These are phyloP conservation scores for Iris pallida DNA, from an alignment of 116 monocot species.

Conservation along the genomic window DNA sequence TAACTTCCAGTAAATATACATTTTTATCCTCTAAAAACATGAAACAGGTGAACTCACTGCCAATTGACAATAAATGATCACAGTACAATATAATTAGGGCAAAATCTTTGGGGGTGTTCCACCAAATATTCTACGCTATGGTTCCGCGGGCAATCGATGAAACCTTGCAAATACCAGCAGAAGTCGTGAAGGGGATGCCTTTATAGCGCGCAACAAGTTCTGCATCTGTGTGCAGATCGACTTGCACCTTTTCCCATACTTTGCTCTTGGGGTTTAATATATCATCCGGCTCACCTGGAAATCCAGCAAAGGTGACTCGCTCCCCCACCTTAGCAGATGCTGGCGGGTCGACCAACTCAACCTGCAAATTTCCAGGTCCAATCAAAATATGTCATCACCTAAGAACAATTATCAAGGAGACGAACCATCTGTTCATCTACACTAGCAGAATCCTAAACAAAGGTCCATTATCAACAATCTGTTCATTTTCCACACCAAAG, in stretches of 20 bases:
- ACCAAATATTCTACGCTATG: conserved; percentile 37
- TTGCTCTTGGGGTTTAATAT: conserved; percentile 70
- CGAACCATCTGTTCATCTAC: no score
- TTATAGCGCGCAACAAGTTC: conserved; percentile 57
- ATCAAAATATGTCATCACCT: neutral
- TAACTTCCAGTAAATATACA: no score
- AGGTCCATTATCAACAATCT: no score
- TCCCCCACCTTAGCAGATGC: conserved; percentile 62
- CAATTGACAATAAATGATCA: no score
- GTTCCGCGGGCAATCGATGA: conserved; percentile 47
- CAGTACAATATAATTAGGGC: neutral
- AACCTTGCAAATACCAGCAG: conserved; percentile 72
- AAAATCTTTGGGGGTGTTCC: neutral
- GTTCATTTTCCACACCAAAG: no score
- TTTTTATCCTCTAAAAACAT: no score
- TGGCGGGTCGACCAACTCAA: conserved; percentile 85
- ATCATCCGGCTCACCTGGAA: conserved; percentile 49
- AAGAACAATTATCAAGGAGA: no score
- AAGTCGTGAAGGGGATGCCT: conserved; percentile 58
- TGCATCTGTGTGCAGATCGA: conserved; percentile 49
- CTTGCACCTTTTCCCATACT: conserved; percentile 76
- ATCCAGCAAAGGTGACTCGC: conserved; percentile 59
- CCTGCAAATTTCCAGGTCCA: conserved; percentile 23
- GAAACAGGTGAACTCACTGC: no score
- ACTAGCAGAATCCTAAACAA: no score